Percentiles rank a stretch among this genome's conserved stretches.
Conservation (phyloP, 805 yeast genomes). For the Phaffomyces opuntiae region DNA sequence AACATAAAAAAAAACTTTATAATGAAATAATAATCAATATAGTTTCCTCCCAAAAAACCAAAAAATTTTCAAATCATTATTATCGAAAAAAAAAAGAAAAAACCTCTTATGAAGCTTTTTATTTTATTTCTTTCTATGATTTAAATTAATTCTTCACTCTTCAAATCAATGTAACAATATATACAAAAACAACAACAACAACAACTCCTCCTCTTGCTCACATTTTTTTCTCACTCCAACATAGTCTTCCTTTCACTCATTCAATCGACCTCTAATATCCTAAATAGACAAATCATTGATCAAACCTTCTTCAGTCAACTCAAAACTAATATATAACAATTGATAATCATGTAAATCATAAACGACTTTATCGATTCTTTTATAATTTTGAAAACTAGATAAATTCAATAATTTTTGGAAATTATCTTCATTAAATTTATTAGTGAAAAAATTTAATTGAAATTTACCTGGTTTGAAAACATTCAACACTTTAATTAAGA, state of each 20-base stretch:
- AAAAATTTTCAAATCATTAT: conserved; percentile 6
- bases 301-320: conserved; percentile 25
- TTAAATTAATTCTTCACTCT: conserved; percentile 1
- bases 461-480: conserved; percentile 74
- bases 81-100: conserved; percentile 16
- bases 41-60: background rate
- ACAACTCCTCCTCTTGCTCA: background rate
- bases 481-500: conserved; percentile 50
- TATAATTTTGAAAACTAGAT: conserved; percentile 39
- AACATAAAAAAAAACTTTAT: conserved; percentile 16
- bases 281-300: conserved; percentile 10
- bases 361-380: conserved; percentile 56
- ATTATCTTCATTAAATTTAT: conserved; percentile 26
- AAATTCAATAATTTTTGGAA: conserved; percentile 28
- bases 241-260: too few relatives aligned
- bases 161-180: background rate
- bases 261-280: too few relatives aligned
- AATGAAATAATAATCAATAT: conserved; percentile 11
- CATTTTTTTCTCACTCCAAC: too few relatives aligned
- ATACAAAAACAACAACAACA: background rate
- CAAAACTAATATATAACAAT: conserved; percentile 64
- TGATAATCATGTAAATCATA: conserved; percentile 73
- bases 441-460: conserved; percentile 46
- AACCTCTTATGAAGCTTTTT: conserved; percentile 7
- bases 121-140: conserved; percentile 12